phyloP scores from a whole-genome alignment of 768 basidiomycete species.

The Tylopilus cervinicoccineus region DNA sequence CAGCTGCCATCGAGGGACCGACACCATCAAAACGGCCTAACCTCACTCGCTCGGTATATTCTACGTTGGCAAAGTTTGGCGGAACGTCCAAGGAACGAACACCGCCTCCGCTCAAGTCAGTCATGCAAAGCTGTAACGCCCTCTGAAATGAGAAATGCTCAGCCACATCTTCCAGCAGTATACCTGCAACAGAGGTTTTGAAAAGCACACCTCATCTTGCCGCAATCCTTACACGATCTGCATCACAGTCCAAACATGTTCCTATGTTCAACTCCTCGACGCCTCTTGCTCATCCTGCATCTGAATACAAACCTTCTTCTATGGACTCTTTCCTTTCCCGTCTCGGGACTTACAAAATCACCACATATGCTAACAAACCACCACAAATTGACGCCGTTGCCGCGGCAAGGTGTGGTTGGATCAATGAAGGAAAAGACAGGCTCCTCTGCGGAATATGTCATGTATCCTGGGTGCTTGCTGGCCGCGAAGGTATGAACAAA shows the following conservation, averaged over 20 bases:
- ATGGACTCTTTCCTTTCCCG: constrained; percentile 68
- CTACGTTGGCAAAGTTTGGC: constrained; percentile 76
- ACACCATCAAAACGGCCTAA: constrained; percentile 50
- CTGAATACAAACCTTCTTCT: constrained; percentile 79
- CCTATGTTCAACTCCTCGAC: constrained; percentile 41
- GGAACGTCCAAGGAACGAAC: constrained; percentile 50
- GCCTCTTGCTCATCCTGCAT: constrained; percentile 26
- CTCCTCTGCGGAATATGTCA: constrained; percentile 69
- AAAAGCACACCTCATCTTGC: constrained; percentile 67
- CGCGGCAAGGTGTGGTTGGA: constrained; percentile 80
- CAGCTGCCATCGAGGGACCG: constrained; percentile 28
- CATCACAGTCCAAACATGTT: constrained; percentile 47
- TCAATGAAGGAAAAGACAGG: constrained; percentile 78
- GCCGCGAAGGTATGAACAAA: constrained; percentile 64
- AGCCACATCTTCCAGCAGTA: constrained; percentile 1
- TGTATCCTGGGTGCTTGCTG: constrained; percentile 69
- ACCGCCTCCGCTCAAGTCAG: constrained; percentile 28
- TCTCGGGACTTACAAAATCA: constrained; percentile 71
- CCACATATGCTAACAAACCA: constrained; percentile 80
- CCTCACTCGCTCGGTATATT: constrained; percentile 62
- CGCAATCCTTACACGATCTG: constrained; percentile 67
- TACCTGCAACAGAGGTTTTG: constrained; percentile 31
- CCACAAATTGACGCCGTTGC: constrained; percentile 70
- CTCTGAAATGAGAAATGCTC: constrained; percentile 7
- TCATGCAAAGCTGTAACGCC: neutral